These are phyloP conservation scores for Hypholoma fasciculare DNA, from an alignment of 768 basidiomycete genomes.

Conservation along the genomic window DNA sequence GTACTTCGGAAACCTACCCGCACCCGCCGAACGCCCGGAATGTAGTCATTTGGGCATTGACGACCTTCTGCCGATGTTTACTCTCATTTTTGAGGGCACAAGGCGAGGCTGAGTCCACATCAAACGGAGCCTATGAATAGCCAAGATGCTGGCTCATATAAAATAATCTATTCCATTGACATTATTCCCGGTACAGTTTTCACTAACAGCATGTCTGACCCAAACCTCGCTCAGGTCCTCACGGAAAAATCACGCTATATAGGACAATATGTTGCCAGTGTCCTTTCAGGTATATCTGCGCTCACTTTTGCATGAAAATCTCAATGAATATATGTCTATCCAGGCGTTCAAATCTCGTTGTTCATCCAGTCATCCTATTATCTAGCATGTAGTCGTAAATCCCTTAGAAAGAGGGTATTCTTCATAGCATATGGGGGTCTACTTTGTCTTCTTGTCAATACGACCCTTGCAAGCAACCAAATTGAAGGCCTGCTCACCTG, in stretches of 20 bases:
- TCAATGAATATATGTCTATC: neutral
- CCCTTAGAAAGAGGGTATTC: neutral
- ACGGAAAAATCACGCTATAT: slow-evolving; percentile 1
- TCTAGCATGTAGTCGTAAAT: neutral
- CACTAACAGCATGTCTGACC: neutral
- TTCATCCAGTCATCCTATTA: slow-evolving; percentile 4
- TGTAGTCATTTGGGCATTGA: too few species aligned
- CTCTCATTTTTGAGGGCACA: too few species aligned
- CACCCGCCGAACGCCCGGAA: too few species aligned
- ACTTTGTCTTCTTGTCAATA: neutral
- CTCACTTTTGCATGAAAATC: neutral
- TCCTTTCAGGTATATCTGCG: neutral
- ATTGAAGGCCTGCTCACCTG: neutral
- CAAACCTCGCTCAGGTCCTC: slow-evolving; percentile 2
- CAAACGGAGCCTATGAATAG: too few species aligned
- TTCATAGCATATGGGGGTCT: neutral
- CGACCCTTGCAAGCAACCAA: neutral
- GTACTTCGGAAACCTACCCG: too few species aligned
- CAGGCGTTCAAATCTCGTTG: slow-evolving; percentile 3
- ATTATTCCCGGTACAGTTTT: too few species aligned
- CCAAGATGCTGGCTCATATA: too few species aligned
- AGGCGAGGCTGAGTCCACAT: too few species aligned
- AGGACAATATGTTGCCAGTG: neutral
- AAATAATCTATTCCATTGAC: too few species aligned
- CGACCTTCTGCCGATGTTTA: too few species aligned